Base-by-base conservation (phyloP, 106 monocot species). In the Amphibolis antarctica region DNA sequence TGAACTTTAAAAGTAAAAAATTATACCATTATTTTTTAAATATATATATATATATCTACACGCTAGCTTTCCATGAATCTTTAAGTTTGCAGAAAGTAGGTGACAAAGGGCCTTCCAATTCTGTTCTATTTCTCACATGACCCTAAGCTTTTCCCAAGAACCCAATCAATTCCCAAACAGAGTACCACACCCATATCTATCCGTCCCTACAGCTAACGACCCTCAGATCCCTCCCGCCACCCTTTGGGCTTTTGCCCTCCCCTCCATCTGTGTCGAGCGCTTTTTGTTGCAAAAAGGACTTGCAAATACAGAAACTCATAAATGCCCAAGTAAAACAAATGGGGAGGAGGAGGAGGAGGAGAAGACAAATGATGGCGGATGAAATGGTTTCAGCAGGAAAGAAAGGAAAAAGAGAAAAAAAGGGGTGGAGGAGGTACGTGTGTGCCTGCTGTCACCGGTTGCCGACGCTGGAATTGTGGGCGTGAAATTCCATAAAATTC, bases 241-340 rank as follows among this genome's bases (percentile, higher is more conserved):
- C n/a, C n/a, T n/a, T n/a, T n/a, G n/a, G n/a, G n/a, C 58, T 58
- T 58, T 58, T 58, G 58, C 58, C 14, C n/a, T 58, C 49, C 12
- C 10, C 4, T 28, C 58, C 29, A 19, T 15, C 58, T 31, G 58
- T 28, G 28, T 28, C n/a, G 13, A n/a, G 9, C 29, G 29, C 28
- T 58, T 58, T 28, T 29, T 30, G 29, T 58, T 58, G 1, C 58
- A 12, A 31, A 4, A 13, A 31, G 58, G 58, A 9, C 30, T 31
- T 58, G 1, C 49, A 19, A 17, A 49, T 17, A 49, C 4, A 49
- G 49, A 49, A 49, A 49, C 18, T 58, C 12, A 58, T 58, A 58
- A 29, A 58, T 58, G 58, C n/a, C 28, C 26, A 58, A 29, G 29
- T 58, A 29, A 1, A n/a, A 9, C 15, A 27, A 7, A 58, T n/a